A percentile compares a stretch with the other conserved stretches of the same genome.
Conservation (phyloP, 768 basidiomycete genomes). For the Mycena rebaudengoi region DNA sequence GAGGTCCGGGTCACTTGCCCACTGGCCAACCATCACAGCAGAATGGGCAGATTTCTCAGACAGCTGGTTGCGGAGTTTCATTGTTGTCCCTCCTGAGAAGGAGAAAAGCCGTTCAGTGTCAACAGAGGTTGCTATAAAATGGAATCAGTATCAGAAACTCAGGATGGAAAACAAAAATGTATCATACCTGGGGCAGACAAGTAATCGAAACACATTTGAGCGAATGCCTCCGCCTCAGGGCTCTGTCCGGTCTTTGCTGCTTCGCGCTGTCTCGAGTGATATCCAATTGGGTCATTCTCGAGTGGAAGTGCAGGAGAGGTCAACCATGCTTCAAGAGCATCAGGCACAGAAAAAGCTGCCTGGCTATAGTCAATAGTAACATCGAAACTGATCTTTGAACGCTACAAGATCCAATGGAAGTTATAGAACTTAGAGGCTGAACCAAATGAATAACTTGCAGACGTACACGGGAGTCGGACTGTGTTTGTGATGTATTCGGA, state of each 20-base stretch:
- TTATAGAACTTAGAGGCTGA: neutral
- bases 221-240: neutral
- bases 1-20: neutral
- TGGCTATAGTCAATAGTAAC: neutral
- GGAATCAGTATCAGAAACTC: neutral
- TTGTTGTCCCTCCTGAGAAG: neutral
- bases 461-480: neutral
- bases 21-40: neutral
- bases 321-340: neutral
- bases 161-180: neutral
- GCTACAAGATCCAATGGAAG: neutral
- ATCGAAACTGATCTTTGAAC: conserved; percentile 4
- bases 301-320: neutral
- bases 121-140: neutral
- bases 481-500: neutral
- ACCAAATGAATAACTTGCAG: neutral
- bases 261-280: neutral
- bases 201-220: neutral
- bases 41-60: too few relatives aligned
- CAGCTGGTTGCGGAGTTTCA: neutral
- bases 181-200: neutral
- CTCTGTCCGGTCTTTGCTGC: neutral
- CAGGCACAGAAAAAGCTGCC: neutral
- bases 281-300: neutral
- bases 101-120: neutral